These are phyloP conservation scores for Lanmaoa rubissima DNA, from an alignment of 768 basidiomycete species.

Conservation along the genomic window DNA sequence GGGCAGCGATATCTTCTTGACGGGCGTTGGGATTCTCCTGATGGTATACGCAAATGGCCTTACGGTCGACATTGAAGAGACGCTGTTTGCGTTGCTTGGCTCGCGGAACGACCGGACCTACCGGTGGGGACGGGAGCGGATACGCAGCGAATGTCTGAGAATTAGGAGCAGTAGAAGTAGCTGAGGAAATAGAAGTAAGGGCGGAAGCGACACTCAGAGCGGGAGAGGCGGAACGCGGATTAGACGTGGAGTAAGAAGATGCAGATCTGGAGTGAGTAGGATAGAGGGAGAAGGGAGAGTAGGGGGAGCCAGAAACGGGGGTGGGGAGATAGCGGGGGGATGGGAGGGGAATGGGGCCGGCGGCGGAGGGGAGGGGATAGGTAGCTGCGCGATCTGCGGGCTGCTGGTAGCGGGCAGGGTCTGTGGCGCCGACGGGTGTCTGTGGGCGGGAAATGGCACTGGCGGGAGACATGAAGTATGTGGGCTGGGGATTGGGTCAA, in stretches of 20 bases:
- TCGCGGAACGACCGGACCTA: constrained; percentile 32
- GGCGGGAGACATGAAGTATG: constrained; percentile 38
- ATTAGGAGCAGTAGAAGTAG: constrained; percentile 29
- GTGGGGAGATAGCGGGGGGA: constrained; percentile 46
- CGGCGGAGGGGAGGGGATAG: constrained; percentile 20
- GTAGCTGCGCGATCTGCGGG: constrained; percentile 35
- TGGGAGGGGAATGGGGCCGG: constrained; percentile 29
- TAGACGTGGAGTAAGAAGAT: constrained; percentile 42
- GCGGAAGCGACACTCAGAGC: constrained; percentile 56
- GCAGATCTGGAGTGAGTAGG: constrained; percentile 47
- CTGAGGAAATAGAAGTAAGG: constrained; percentile 51
- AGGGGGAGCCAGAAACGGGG: constrained; percentile 45
- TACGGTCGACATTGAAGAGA: constrained; percentile 72
- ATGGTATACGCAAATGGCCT: constrained; percentile 69
- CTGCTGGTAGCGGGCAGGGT: constrained; percentile 31
- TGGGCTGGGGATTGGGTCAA: constrained; percentile 22
- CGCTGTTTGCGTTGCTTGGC: constrained; percentile 67
- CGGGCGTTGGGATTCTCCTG: constrained; percentile 61
- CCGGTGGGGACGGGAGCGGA: constrained; percentile 29
- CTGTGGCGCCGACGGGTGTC: constrained; percentile 36
- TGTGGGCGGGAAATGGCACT: constrained; percentile 39
- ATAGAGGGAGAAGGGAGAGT: constrained; percentile 44
- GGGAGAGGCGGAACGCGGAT: constrained; percentile 60
- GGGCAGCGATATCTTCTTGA: constrained; percentile 81
- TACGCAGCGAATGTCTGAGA: constrained; percentile 31